phyloP scores from a whole-genome alignment of 2,329 filamentous ascomycete genomes.

The Plenodomus biglobosus region DNA sequence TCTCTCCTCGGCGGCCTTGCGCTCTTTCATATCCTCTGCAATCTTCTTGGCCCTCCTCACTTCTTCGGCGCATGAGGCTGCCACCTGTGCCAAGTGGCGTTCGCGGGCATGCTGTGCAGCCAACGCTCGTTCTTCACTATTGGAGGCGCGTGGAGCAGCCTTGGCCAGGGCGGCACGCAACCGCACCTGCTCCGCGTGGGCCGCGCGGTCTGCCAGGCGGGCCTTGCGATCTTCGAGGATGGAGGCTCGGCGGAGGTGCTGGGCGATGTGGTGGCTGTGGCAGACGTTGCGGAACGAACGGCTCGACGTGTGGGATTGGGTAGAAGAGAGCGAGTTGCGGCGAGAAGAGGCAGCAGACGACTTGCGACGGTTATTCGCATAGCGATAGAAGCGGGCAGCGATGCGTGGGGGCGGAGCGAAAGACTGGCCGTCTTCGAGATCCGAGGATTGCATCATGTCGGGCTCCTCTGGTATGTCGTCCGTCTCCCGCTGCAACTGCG shows the following conservation, averaged over 20 bases:
- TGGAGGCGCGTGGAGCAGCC: constrained; percentile 64
- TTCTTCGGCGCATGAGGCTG: constrained; percentile 78
- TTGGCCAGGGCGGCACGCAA: constrained; percentile 74
- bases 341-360: constrained; percentile 77
- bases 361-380: constrained; percentile 67
- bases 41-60: constrained; percentile 79
- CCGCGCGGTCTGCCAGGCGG: constrained; percentile 74
- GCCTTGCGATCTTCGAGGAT: constrained; percentile 81
- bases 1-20: constrained; percentile 71
- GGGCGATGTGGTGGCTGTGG: constrained; percentile 76
- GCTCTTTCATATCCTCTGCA: constrained; percentile 80
- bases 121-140: constrained; percentile 74
- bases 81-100: constrained; percentile 79
- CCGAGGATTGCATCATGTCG: constrained; percentile 46
- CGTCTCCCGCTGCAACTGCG: constrained; percentile 32
- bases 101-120: constrained; percentile 78
- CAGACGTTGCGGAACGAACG: constrained; percentile 57
- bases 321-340: constrained; percentile 77
- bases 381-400: constrained; percentile 73
- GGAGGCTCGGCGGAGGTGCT: constrained; percentile 75
- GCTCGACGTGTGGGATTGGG: constrained; percentile 69
- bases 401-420: constrained; percentile 73
- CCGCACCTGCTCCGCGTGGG: constrained; percentile 81
- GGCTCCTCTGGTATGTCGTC: constrained; percentile 48
- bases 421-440: constrained; percentile 43